Percentiles rank a stretch among this genome's conserved stretches.
Evolutionary conservation across 208 protist species (phyloP).

Genomic region (Leishmania aethiopica): DNA sequence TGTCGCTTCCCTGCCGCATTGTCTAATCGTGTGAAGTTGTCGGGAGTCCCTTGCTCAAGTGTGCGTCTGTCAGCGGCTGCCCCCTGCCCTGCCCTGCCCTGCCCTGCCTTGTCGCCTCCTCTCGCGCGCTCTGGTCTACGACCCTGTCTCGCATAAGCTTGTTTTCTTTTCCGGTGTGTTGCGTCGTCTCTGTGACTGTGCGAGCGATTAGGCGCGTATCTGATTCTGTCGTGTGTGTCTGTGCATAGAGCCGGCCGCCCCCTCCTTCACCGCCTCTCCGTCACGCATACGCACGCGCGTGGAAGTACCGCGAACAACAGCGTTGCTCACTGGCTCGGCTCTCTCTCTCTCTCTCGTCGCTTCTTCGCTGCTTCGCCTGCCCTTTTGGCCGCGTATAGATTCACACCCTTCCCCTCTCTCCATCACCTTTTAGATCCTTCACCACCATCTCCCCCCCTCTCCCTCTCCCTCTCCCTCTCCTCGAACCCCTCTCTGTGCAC

Average conservation of each 20-base stretch:
- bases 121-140: background rate
- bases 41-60: background rate
- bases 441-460: background rate
- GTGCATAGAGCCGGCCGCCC: background rate
- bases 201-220: background rate
- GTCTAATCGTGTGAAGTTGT: background rate
- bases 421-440: constrained; percentile 5
- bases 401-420: background rate
- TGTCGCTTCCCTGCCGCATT: background rate
- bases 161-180: background rate
- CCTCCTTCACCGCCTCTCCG: background rate
- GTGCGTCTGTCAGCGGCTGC: background rate
- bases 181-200: background rate
- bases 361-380: background rate
- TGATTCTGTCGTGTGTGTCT: background rate
- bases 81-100: background rate
- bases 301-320: background rate
- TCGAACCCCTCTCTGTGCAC: background rate
- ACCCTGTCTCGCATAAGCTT: background rate
- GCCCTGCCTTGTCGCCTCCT: background rate
- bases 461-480: background rate
- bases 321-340: background rate
- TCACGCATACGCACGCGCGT: background rate
- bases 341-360: background rate
- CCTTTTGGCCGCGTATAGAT: no score